Percentiles rank a stretch among this genome's conserved stretches.
Conservation (phyloP, 2,329 filamentous ascomycete genomes). For the Alternaria angustiovoidea region DNA sequence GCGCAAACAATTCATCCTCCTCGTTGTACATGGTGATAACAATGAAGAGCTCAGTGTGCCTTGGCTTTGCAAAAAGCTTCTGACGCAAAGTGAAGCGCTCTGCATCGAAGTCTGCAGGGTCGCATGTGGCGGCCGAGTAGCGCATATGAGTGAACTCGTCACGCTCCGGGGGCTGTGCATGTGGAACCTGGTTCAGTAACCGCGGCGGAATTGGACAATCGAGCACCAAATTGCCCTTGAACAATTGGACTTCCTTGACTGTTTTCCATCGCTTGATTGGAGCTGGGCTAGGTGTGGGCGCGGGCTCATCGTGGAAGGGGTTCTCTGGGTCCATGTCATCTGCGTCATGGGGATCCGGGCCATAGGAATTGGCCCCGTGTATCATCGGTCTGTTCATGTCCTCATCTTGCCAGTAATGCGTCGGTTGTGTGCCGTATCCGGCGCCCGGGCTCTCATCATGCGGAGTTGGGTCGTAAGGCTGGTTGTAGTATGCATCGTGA, state of each 20-base stretch:
- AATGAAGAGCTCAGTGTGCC: constrained; percentile 95
- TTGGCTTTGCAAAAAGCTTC: constrained; percentile 87
- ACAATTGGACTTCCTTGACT: constrained; percentile 96
- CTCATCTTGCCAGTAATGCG: constrained; percentile 71
- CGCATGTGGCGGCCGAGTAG: constrained; percentile 93
- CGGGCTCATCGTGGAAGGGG: constrained; percentile 52
- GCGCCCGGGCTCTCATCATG: constrained; percentile 66
- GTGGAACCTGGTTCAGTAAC: constrained; percentile 84
- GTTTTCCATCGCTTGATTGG: constrained; percentile 94
- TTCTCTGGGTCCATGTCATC: constrained; percentile 52
- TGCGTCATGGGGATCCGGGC: constrained; percentile 64
- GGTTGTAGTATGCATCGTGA: constrained; percentile 85
- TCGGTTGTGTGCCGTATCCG: constrained; percentile 57
- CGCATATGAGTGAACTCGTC: constrained; percentile 89
- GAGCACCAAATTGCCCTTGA: constrained; percentile 94
- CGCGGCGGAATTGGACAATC: constrained; percentile 94
- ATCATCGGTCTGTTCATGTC: constrained; percentile 82
- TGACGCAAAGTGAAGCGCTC: constrained; percentile 92
- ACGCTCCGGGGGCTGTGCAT: constrained; percentile 79
- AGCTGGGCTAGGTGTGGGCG: constrained; percentile 62
- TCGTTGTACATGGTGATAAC: constrained; percentile 99
- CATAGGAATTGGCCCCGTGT: constrained; percentile 66
- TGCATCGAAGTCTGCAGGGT: constrained; percentile 85
- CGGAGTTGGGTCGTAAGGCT: constrained; percentile 77
- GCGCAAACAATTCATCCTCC: constrained; percentile 92